Percentiles rank a stretch among this genome's conserved stretches.
Evolutionary conservation across 176 grass and related monocot genomes (phyloP).

Genomic region (Raddia guianensis): DNA sequence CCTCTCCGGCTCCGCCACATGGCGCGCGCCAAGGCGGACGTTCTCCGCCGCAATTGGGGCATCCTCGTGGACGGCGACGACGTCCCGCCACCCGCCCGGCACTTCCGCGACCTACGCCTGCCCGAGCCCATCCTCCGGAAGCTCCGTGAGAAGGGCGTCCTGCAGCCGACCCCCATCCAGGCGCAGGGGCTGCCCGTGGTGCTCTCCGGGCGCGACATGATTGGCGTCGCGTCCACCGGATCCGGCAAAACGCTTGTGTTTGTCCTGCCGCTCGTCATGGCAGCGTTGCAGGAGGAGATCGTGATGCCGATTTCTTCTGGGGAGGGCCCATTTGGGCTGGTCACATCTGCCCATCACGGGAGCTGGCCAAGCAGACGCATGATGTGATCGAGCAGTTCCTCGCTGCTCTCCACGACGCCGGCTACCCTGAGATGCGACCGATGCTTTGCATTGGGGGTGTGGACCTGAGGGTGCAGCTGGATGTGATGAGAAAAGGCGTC

Average conservation of each 20-base stretch:
- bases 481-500: slow-evolving; percentile 80
- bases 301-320: slow-evolving; percentile 76
- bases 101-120: slow-evolving; percentile 72
- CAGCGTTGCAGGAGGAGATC: slow-evolving; percentile 76
- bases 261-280: slow-evolving; percentile 80
- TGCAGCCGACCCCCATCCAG: slow-evolving; percentile 90
- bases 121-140: slow-evolving; percentile 72
- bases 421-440: slow-evolving; percentile 71
- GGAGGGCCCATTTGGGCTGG: slow-evolving; percentile 77
- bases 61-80: slow-evolving; percentile 84
- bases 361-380: slow-evolving; percentile 84
- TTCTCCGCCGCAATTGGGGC: slow-evolving; percentile 66
- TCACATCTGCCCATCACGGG: slow-evolving; percentile 77
- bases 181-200: slow-evolving; percentile 73
- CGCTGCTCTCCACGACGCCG: slow-evolving; percentile 43
- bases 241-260: slow-evolving; percentile 85
- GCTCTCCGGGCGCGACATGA: slow-evolving; percentile 90
- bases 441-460: slow-evolving; percentile 81
- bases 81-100: slow-evolving; percentile 62
- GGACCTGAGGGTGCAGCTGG: slow-evolving; percentile 76
- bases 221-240: slow-evolving; percentile 82
- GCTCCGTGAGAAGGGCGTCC: slow-evolving; percentile 70
- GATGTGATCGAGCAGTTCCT: slow-evolving; percentile 79
- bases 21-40: slow-evolving; percentile 44
- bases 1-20: slow-evolving; percentile 58